Base-by-base conservation (phyloP, 176 grass and related monocot genomes). In the Secale cereale region DNA sequence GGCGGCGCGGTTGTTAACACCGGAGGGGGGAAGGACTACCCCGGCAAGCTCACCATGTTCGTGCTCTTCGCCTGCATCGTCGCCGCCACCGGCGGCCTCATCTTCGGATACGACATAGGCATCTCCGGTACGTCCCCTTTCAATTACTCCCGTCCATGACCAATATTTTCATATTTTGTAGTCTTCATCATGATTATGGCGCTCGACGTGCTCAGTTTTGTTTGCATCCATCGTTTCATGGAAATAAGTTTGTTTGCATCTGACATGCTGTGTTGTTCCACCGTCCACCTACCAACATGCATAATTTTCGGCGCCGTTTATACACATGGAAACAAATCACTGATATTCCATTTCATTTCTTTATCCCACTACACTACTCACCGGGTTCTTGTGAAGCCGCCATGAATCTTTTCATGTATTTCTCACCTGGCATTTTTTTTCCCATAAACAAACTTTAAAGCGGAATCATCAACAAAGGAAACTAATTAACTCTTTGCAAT, bases 21-120 rank as follows among this genome's bases (percentile, higher is more conserved):
- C 39, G 95, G 92, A 19, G 87, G 29, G 23, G 78, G 28, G 0
- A 97, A 91, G 82, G 95, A 97, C 29, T 97, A 97, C 85, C 92
- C 95, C 65, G 95, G 95, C 19, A 94, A 91, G 60, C 86, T 97
- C 63, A 97, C 95, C 61, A 83, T 91, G 79, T 97, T 92, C 81
- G 95, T 97, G 64, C 91, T 97, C 85, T 30, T 97, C 40, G 86
- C 89, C 48, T 97, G 95, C 86, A 76, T 97, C 78, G 95, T 97
- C 70, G 95, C 95, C 26, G 95, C 95, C 59, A 94, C 92, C 71
- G 95, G 95, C 78, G 95, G 95, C 3, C 92, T 97, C 88, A 97
- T 97, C 81, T 97, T 97, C 70, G 95, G 95, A 31, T 97, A 97
- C 2, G 95, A 97, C 78, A 94, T 97, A 65, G 95, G 95, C 32